phyloP scores from a whole-genome alignment of 2,329 filamentous ascomycete species.

The Metarhizium robertsii region DNA sequence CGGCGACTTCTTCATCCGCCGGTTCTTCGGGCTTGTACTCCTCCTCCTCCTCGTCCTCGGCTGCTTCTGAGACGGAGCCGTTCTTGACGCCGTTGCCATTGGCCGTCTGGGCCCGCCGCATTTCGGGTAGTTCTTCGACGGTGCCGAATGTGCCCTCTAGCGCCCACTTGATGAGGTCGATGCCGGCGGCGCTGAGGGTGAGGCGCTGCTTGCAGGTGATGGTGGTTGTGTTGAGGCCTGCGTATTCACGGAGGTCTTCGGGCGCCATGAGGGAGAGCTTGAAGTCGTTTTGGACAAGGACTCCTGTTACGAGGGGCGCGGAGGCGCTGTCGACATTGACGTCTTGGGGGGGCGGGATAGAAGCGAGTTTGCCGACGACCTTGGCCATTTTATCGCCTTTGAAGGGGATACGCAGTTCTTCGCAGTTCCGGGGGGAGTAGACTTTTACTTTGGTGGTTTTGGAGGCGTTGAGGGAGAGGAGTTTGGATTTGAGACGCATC shows the following conservation, averaged over 20 bases:
- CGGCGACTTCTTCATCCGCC: constrained; percentile 55
- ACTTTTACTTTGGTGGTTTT: constrained; percentile 81
- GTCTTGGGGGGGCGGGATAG: constrained; percentile 58
- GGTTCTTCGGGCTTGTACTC: constrained; percentile 31
- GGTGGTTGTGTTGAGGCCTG: constrained; percentile 90
- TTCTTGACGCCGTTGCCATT: constrained; percentile 28
- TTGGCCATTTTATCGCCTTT: constrained; percentile 91
- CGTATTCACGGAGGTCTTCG: constrained; percentile 91
- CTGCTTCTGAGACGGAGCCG: constrained; percentile 17
- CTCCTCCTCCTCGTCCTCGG: constrained; percentile 25
- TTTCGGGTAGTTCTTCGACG: constrained; percentile 60
- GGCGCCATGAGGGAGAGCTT: constrained; percentile 96
- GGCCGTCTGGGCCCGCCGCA: constrained; percentile 24
- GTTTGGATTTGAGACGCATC: constrained; percentile 91
- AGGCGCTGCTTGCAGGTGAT: constrained; percentile 89
- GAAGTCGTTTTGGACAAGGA: constrained; percentile 95
- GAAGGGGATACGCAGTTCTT: constrained; percentile 91
- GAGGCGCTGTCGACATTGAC: constrained; percentile 21
- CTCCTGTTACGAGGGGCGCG: constrained; percentile 64
- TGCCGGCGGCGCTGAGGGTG: constrained; percentile 75
- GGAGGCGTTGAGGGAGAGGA: constrained; percentile 81
- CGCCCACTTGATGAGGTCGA: constrained; percentile 89
- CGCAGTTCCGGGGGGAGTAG: constrained; percentile 87
- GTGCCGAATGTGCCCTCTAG: constrained; percentile 89
- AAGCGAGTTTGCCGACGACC: constrained; percentile 87